Evolutionary conservation across 805 yeast species (phyloP).

Genomic region (Candida ipomoeae): DNA sequence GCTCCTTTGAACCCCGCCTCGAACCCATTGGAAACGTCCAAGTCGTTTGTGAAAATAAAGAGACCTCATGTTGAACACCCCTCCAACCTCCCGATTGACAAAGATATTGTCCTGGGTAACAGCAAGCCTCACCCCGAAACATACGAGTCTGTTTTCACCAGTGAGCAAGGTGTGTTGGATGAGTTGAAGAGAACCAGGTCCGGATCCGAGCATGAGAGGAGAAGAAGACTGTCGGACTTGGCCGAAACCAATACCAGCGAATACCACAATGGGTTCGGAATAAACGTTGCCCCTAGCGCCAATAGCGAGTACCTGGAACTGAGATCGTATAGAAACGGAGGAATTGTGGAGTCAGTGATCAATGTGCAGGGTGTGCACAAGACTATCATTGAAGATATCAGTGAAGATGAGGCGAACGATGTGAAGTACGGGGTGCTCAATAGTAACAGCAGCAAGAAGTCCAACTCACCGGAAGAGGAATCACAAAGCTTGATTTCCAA

Average conservation of each 20-base stretch:
- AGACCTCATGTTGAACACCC: constrained; percentile 34
- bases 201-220: constrained; percentile 1
- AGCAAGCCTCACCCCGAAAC: constrained; percentile 9
- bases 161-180: constrained; percentile 43
- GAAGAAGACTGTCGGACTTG: constrained; percentile 15
- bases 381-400: constrained; percentile 72
- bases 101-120: constrained; percentile 13
- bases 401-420: constrained; percentile 39
- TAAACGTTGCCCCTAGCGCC: constrained; percentile 1
- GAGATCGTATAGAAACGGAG: constrained; percentile 47
- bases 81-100: constrained; percentile 12
- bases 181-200: constrained; percentile 19
- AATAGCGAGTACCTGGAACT: constrained; percentile 30
- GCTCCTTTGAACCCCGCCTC: constrained; percentile 51
- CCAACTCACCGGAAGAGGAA: constrained; percentile 14
- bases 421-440: constrained; percentile 14
- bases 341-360: constrained; percentile 78
- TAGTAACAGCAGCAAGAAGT: constrained; percentile 8
- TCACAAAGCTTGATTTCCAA: constrained; percentile 16
- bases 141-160: constrained; percentile 37
- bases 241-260: constrained; percentile 5
- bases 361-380: constrained; percentile 80
- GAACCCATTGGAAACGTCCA: constrained; percentile 64
- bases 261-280: constrained; percentile 2
- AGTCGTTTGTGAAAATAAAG: constrained; percentile 65